phyloP scores from a whole-genome alignment of 139 green algal genomes.

The Penium margaritaceum region DNA sequence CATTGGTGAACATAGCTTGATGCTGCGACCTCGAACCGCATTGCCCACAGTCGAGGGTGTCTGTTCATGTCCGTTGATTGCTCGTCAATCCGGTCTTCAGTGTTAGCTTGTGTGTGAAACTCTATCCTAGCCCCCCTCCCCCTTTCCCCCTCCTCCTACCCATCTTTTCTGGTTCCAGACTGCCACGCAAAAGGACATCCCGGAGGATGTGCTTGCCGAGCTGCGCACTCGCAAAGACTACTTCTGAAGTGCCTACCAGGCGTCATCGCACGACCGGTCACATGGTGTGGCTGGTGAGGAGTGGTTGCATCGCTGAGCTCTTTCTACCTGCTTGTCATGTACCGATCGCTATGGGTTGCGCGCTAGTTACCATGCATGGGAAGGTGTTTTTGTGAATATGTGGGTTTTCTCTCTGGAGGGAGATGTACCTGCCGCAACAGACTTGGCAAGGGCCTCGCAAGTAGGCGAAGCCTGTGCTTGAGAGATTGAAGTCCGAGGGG shows the following conservation, averaged over 20 bases:
- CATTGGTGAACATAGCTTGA: background rate
- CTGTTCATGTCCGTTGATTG: background rate
- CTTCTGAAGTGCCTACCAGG: constrained; percentile 4
- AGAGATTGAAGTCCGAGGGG: too few species aligned
- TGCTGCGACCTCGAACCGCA: background rate
- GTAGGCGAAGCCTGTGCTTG: too few species aligned
- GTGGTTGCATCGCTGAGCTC: too few species aligned
- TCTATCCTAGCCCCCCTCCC: background rate
- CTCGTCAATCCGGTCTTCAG: background rate
- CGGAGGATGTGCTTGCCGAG: constrained; percentile 23
- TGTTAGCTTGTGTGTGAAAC: background rate
- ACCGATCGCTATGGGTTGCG: too few species aligned
- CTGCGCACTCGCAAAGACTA: constrained; percentile 19
- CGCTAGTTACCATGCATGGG: too few species aligned
- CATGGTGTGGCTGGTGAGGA: too few species aligned
- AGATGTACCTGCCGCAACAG: too few species aligned
- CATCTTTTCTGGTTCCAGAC: constrained; percentile 4
- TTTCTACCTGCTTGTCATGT: too few species aligned
- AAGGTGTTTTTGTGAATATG: too few species aligned
- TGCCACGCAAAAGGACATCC: background rate
- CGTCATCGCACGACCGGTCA: too few species aligned
- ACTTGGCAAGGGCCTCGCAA: too few species aligned
- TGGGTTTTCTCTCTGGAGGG: too few species aligned
- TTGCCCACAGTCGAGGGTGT: background rate
- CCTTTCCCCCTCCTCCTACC: background rate